A percentile compares a stretch with the other conserved stretches of the same genome.
These are phyloP conservation scores for Leccinum subgranulosum DNA, from an alignment of 768 basidiomycete genomes.

Conservation along the genomic window DNA sequence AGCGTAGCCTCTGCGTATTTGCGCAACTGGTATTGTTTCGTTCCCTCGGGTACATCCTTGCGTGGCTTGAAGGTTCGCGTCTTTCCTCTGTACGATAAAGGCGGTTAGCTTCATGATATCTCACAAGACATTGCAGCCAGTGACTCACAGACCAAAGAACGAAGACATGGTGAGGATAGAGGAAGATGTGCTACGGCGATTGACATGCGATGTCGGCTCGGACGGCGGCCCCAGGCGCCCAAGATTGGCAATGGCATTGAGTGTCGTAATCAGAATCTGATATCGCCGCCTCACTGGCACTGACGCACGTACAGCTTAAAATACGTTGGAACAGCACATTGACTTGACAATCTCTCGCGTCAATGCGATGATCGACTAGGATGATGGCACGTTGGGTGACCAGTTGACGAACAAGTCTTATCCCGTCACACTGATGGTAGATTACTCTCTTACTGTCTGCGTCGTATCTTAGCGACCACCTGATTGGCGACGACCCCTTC, in stretches of 20 bases:
- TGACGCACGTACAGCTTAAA: background rate
- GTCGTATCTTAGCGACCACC: background rate
- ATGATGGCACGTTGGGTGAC: background rate
- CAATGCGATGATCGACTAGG: background rate
- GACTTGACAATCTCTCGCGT: background rate
- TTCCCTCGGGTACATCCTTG: conserved; percentile 92
- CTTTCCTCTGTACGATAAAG: conserved; percentile 60
- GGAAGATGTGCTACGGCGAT: conserved; percentile 6
- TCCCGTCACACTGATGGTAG: background rate
- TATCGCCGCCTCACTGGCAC: background rate
- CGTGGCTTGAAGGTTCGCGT: conserved; percentile 96
- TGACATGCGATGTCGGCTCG: conserved; percentile 3
- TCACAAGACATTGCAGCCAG: background rate
- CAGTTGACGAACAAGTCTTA: background rate
- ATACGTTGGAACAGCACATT: background rate
- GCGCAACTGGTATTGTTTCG: conserved; percentile 96
- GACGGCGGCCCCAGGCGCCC: background rate
- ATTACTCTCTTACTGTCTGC: background rate
- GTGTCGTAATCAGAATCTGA: background rate
- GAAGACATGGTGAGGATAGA: conserved; percentile 57
- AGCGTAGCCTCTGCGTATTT: conserved; percentile 97
- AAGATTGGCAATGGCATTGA: conserved; percentile 14
- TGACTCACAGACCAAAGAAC: conserved; percentile 82
- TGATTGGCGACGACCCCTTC: background rate
- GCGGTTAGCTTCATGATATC: conserved; percentile 6